A percentile compares a stretch with the other conserved stretches of the same genome.
Evolutionary conservation across 768 basidiomycete genomes (phyloP).

Genomic region (Cystofilobasidium macerans): DNA sequence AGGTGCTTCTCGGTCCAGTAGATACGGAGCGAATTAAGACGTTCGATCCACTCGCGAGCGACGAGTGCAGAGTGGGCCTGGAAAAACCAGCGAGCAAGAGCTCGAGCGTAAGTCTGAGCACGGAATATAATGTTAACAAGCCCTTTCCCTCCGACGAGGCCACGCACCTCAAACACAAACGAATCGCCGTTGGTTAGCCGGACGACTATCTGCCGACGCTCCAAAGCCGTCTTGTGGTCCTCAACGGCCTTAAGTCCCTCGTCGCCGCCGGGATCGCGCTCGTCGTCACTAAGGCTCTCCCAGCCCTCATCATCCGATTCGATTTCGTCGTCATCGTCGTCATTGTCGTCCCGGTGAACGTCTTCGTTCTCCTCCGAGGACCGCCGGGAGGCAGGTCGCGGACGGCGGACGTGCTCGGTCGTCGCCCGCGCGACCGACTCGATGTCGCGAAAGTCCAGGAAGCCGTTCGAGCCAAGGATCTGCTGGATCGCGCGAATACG

Average conservation of each 20-base stretch:
- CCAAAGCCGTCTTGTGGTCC: slow-evolving; percentile 39
- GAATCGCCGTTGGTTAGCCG: slow-evolving; percentile 53
- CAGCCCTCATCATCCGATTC: slow-evolving; percentile 32
- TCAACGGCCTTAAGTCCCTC: slow-evolving; percentile 17
- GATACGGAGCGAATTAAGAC: slow-evolving; percentile 30
- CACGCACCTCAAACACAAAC: slow-evolving; percentile 64
- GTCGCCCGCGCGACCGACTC: slow-evolving; percentile 42
- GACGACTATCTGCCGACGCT: background rate
- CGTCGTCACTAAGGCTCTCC: slow-evolving; percentile 26
- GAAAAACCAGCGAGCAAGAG: background rate
- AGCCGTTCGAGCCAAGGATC: slow-evolving; percentile 42
- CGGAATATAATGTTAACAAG: too few species aligned
- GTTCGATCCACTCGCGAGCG: slow-evolving; percentile 75
- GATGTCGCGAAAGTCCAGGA: slow-evolving; percentile 63
- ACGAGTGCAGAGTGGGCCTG: slow-evolving; percentile 54
- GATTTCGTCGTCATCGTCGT: slow-evolving; percentile 34
- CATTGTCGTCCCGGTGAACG: slow-evolving; percentile 28
- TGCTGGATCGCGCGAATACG: slow-evolving; percentile 33
- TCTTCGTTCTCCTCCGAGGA: background rate
- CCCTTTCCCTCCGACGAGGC: too few species aligned
- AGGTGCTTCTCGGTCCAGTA: slow-evolving; percentile 12
- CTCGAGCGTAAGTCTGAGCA: too few species aligned
- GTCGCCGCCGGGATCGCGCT: slow-evolving; percentile 21
- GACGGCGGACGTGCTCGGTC: slow-evolving; percentile 10
- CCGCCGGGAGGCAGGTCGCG: background rate